Conservation (phyloP, 1,284 basidiomycete species). For the Violaceomyces palustris region DNA sequence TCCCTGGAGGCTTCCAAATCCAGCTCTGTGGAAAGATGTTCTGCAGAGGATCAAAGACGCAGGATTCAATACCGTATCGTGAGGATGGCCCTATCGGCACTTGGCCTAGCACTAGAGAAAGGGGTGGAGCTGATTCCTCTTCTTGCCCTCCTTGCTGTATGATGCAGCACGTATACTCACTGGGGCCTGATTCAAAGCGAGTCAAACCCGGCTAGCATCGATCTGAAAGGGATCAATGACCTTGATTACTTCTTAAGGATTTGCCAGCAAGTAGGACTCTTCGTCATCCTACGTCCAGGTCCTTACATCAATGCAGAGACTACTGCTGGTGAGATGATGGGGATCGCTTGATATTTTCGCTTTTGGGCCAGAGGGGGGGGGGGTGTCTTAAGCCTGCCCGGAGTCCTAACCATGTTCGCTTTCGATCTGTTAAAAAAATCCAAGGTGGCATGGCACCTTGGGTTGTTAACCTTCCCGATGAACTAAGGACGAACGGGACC, state of each 20-base stretch:
- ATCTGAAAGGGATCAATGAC: constrained; percentile 67
- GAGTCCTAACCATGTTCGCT: too few species aligned
- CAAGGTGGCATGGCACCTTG: constrained; percentile 72
- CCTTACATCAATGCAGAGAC: constrained; percentile 69
- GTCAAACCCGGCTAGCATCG: constrained; percentile 61
- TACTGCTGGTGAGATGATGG: constrained; percentile 65
- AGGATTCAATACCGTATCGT: constrained; percentile 63
- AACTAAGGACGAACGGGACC: constrained; percentile 64
- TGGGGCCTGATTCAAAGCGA: constrained; percentile 72
- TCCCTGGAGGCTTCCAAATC: constrained; percentile 73
- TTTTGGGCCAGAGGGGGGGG: too few species aligned
- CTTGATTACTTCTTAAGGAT: constrained; percentile 62
- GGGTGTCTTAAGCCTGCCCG: too few species aligned
- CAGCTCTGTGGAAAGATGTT: constrained; percentile 72
- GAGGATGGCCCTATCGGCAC: too few species aligned
- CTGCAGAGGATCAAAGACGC: constrained; percentile 74
- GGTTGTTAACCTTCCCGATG: constrained; percentile 64
- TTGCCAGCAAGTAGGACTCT: constrained; percentile 62
- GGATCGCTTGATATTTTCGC: too few species aligned
- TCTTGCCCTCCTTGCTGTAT: constrained; percentile 48
- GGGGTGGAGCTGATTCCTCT: constrained; percentile 65
- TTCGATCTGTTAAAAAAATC: too few species aligned
- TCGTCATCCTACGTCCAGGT: constrained; percentile 63
- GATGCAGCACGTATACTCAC: constrained; percentile 47
- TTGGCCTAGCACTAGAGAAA: too few species aligned